phyloP scores from a whole-genome alignment of 495 filamentous ascomycete genomes.

The Aspergillus diversus region DNA sequence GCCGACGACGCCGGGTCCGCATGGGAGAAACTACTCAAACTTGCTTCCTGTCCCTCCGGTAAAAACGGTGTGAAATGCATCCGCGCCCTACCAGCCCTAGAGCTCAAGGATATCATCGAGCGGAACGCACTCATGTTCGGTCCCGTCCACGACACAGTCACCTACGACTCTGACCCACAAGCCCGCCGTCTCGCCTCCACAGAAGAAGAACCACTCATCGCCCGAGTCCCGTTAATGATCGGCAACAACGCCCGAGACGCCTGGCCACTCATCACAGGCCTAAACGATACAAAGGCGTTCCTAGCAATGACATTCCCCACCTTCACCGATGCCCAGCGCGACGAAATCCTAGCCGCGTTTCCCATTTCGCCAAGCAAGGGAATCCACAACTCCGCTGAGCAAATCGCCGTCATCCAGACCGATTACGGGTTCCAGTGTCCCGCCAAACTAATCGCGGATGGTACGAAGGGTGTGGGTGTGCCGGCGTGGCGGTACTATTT shows the following conservation, averaged over 20 bases:
- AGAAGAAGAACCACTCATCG: not conserved
- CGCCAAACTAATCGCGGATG: conserved; percentile 25
- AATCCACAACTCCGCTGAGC: conserved; percentile 23
- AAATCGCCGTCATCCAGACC: conserved; percentile 28
- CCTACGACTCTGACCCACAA: not conserved
- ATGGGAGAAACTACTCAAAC: conserved; percentile 22
- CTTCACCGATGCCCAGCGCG: not conserved
- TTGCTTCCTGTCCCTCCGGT: conserved; percentile 13
- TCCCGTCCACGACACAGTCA: conserved; percentile 8
- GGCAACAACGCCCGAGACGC: conserved; percentile 6
- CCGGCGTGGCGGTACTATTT: conserved; percentile 36
- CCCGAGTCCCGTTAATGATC: conserved; percentile 4
- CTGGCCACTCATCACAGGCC: conserved; percentile 2
- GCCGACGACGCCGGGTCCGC: not conserved
- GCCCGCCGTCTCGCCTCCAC: conserved; percentile 1
- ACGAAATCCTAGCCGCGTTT: not conserved
- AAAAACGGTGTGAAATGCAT: conserved; percentile 1
- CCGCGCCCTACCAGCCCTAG: conserved; percentile 6
- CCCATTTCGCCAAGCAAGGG: not conserved
- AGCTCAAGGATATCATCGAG: conserved; percentile 16
- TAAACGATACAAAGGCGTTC: not conserved
- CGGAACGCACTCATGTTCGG: conserved; percentile 13
- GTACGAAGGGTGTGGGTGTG: conserved; percentile 20
- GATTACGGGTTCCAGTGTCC: conserved; percentile 33
- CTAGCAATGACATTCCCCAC: not conserved